phyloP scores from a whole-genome alignment of 768 basidiomycete species.

The Hemileccinum rubropunctum region DNA sequence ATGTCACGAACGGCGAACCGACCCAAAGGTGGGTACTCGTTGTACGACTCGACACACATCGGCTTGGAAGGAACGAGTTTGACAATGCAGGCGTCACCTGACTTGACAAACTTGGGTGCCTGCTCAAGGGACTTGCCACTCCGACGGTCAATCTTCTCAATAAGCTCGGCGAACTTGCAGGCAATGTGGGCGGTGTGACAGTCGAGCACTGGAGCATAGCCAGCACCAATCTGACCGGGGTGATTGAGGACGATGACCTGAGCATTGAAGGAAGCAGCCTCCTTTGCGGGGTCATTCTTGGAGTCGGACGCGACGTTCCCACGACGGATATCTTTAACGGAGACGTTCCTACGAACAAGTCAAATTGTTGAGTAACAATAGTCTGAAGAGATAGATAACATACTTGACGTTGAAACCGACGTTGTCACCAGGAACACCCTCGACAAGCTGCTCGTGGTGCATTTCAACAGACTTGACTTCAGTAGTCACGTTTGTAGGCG shows the following conservation, averaged over 20 bases:
- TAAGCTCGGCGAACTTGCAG: conserved; percentile 97
- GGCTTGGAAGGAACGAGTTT: conserved; percentile 97
- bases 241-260: conserved; percentile 99
- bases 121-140: conserved; percentile 91
- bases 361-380: neutral
- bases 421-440: conserved; percentile 97
- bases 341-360: conserved; percentile 77
- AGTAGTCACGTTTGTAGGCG: conserved; percentile 97
- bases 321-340: conserved; percentile 99
- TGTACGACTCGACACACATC: conserved; percentile 92
- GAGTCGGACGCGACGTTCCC: conserved; percentile 99
- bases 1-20: conserved; percentile 99
- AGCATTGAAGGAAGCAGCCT: conserved; percentile 98
- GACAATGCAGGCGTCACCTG: conserved; percentile 98
- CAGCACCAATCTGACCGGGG: conserved; percentile 99
- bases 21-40: conserved; percentile 98
- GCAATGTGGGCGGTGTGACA: conserved; percentile 99
- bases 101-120: conserved; percentile 97
- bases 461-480: conserved; percentile 99
- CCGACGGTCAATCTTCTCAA: conserved; percentile 99
- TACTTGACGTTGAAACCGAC: conserved; percentile 99
- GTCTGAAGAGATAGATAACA: conserved; percentile 23
- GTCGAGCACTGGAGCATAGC: conserved; percentile 98
- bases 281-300: conserved; percentile 99
- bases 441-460: conserved; percentile 97